Evolutionary conservation across 371 early-diverging fungal genomes (phyloP).

Genomic region (Mortierella polycephala): DNA sequence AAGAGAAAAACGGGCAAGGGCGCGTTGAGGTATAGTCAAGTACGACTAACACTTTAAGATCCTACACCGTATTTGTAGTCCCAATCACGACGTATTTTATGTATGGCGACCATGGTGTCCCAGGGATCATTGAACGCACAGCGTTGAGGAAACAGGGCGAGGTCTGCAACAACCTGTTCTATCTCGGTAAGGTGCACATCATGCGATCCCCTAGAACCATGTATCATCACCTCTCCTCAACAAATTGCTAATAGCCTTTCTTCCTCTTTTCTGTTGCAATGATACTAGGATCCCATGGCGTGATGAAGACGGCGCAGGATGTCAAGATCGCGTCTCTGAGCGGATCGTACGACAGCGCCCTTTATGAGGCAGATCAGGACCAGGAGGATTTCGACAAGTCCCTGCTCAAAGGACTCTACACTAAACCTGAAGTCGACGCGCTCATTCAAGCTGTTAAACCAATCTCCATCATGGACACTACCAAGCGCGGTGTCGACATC

Average conservation of each 20-base stretch:
- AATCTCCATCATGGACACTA: conserved; percentile 54
- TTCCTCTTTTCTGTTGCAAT: background rate
- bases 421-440: conserved; percentile 40
- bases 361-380: conserved; percentile 39
- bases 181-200: conserved; percentile 65
- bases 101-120: conserved; percentile 69
- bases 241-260: background rate
- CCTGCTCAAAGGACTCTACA: conserved; percentile 32
- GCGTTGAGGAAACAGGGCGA: conserved; percentile 75
- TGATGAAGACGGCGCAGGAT: conserved; percentile 77
- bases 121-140: conserved; percentile 63
- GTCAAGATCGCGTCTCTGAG: conserved; percentile 80
- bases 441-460: conserved; percentile 54
- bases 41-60: background rate
- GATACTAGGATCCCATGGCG: conserved; percentile 61
- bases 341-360: conserved; percentile 59
- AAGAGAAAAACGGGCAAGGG: too few species aligned
- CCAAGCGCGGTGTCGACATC: conserved; percentile 76
- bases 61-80: conserved; percentile 54
- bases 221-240: background rate
- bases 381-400: conserved; percentile 23
- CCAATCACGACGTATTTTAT: conserved; percentile 85
- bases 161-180: conserved; percentile 78
- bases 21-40: too few species aligned
- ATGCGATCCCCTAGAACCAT: background rate